These are phyloP conservation scores for Blumeria graminis DNA, from an alignment of 2,329 filamentous ascomycete genomes.

Conservation along the genomic window DNA sequence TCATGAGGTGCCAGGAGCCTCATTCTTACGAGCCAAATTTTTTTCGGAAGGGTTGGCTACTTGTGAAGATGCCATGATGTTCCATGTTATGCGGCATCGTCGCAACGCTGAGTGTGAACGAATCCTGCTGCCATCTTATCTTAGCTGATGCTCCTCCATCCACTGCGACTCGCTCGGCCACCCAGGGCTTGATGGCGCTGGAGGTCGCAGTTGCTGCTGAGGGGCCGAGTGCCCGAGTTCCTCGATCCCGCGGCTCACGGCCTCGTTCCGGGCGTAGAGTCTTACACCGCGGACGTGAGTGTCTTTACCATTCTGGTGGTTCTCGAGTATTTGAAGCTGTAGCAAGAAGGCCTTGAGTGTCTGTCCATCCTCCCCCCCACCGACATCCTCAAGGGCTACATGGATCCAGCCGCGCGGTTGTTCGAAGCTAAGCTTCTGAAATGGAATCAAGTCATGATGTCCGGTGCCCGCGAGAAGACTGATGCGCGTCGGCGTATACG, in stretches of 20 bases:
- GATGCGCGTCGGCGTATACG: constrained; percentile 88
- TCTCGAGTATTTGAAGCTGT: constrained; percentile 77
- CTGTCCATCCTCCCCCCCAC: constrained; percentile 41
- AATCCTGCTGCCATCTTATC: too few relatives aligned
- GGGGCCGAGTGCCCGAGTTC: not conserved
- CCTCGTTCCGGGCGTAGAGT: constrained; percentile 34
- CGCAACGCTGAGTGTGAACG: too few relatives aligned
- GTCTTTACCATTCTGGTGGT: constrained; percentile 97
- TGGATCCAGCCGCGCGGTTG: constrained; percentile 79
- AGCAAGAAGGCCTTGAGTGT: constrained; percentile 73
- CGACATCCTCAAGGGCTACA: constrained; percentile 36
- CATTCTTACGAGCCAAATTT: too few relatives aligned
- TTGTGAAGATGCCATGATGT: too few relatives aligned
- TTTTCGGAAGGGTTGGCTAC: too few relatives aligned
- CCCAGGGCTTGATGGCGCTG: too few relatives aligned
- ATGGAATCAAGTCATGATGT: constrained; percentile 76
- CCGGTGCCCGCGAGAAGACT: constrained; percentile 73
- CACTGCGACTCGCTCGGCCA: too few relatives aligned
- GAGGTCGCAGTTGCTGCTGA: too few relatives aligned
- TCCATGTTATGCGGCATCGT: too few relatives aligned
- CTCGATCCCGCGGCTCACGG: not conserved
- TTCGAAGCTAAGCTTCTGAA: constrained; percentile 54
- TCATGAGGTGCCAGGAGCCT: too few relatives aligned
- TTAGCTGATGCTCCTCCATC: too few relatives aligned
- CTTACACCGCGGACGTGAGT: constrained; percentile 91